A percentile compares a stretch with the other conserved stretches of the same genome.
These are phyloP conservation scores for Pichia phayaonensis DNA, from an alignment of 805 yeast genomes.

Conservation along the genomic window DNA sequence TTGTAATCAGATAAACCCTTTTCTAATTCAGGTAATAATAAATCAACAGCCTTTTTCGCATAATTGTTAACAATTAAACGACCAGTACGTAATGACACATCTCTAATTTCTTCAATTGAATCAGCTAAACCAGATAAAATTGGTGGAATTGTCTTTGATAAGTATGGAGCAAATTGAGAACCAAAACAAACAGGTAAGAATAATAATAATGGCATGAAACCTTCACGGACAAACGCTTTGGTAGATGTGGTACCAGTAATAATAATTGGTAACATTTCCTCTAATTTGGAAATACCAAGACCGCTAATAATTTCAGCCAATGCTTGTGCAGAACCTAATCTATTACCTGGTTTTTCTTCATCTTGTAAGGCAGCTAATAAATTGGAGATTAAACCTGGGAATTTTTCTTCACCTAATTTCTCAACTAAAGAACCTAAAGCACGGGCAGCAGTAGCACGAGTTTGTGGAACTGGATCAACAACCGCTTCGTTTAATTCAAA, in stretches of 20 bases:
- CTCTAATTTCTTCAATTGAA: conserved; percentile 76
- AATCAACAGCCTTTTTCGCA: conserved; percentile 87
- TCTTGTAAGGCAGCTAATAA: conserved; percentile 71
- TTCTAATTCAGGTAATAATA: conserved; percentile 90
- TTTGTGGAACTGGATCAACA: conserved; percentile 97
- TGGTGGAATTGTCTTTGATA: conserved; percentile 82
- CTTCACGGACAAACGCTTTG: conserved; percentile 75
- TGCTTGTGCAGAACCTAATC: conserved; percentile 96
- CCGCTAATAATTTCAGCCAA: conserved; percentile 91
- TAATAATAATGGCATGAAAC: conserved; percentile 82
- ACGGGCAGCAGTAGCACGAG: conserved; percentile 95
- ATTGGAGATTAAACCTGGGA: conserved; percentile 86
- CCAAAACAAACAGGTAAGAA: conserved; percentile 95
- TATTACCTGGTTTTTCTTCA: conserved; percentile 74
- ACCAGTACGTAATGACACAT: conserved; percentile 86
- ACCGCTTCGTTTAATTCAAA: conserved; percentile 84
- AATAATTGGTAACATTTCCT: conserved; percentile 78
- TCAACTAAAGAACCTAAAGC: conserved; percentile 95
- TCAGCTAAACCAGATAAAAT: conserved; percentile 90
- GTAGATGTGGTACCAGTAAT: conserved; percentile 60
- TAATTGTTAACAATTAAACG: conserved; percentile 84
- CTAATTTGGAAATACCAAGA: conserved; percentile 78
- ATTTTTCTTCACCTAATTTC: conserved; percentile 89
- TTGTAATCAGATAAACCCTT: conserved; percentile 75
- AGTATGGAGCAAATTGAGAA: conserved; percentile 80